These are phyloP conservation scores for Ganoderma leucocontextum DNA, from an alignment of 1,284 basidiomycete species.

Conservation along the genomic window DNA sequence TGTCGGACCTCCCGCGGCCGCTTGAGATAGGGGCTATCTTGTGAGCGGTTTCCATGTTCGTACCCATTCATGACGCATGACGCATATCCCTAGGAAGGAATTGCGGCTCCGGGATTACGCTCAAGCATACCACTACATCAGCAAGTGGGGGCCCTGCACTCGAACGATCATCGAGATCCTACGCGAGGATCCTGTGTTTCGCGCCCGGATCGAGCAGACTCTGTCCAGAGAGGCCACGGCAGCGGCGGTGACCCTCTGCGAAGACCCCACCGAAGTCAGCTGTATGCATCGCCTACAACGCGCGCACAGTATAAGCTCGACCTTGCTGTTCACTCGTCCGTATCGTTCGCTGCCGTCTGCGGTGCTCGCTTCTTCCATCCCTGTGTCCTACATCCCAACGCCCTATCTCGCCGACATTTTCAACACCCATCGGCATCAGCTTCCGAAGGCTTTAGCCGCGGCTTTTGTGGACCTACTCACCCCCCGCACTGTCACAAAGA, in stretches of 20 bases:
- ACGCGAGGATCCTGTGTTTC: background rate
- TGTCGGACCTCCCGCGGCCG: constrained; percentile 2
- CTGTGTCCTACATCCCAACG: background rate
- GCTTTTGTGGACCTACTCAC: no score
- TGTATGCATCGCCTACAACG: no score
- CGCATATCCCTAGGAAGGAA: constrained; percentile 2
- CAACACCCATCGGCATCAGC: background rate
- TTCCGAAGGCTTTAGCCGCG: background rate
- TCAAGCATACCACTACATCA: background rate
- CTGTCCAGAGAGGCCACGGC: background rate
- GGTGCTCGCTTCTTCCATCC: background rate
- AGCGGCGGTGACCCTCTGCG: background rate
- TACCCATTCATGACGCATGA: background rate
- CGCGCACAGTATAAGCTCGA: background rate
- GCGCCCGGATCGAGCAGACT: background rate
- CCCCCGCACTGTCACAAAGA: no score
- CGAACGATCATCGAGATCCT: constrained; percentile 3
- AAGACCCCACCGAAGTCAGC: background rate
- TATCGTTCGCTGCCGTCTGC: background rate
- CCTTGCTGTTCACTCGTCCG: background rate
- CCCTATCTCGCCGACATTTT: background rate
- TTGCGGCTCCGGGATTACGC: background rate
- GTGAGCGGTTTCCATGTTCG: background rate
- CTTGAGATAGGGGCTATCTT: constrained; percentile 11
- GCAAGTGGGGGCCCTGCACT: constrained; percentile 11